Evolutionary conservation across 2,329 filamentous ascomycete species (phyloP), one percentile per base, ranked within the genome.

Genomic region (Sclerotinia trifoliorum): DNA sequence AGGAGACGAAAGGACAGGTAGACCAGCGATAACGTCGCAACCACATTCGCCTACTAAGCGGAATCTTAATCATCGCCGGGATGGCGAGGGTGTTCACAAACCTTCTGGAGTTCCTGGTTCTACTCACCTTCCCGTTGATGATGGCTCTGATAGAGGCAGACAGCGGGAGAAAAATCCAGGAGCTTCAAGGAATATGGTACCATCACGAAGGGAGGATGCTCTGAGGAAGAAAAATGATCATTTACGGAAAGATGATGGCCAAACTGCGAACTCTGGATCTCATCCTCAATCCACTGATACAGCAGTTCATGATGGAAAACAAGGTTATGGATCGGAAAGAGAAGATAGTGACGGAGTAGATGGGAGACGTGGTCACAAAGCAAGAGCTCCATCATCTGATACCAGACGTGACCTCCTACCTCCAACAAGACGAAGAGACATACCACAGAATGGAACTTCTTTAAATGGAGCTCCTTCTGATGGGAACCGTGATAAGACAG

Each of bases 41-140:
- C 55, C 55, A 10, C 32, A 57, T 57, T 60, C 57, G 19, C 57
- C 57, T 21, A 60, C 57, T 2, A 60, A 39, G 26, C 35, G 57
- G 13, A 26, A 60, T 60, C 19, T 60, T 21, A 60, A 60, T 42
- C 32, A 57, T 57, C 55, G 55, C 2, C 35, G 32, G 13, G 55
- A 42, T 24, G 32, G 55, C 32, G 55, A 42, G 21, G 55, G 15
- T 57, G n/a, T 57, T n/a, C n/a, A 35, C 17, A 57, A 57, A 24
- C 1, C 21, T 2, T 57, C 55, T 24, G 55, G 13, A 10, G 32
- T 39, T 15, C 55, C 32, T 1, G 21, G n/a, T 57, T 32, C 55
- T 1, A 15, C n/a, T n/a, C n/a, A n/a, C n/a, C n/a, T 35, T 56
- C 29, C 54, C 1, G 11, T 56, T 56, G 3, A 29, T 13, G 32